A percentile compares a stretch with the other conserved stretches of the same genome.
Evolutionary conservation across 2,329 filamentous ascomycete genomes (phyloP).

Genomic region (Plectosphaerella plurivora): DNA sequence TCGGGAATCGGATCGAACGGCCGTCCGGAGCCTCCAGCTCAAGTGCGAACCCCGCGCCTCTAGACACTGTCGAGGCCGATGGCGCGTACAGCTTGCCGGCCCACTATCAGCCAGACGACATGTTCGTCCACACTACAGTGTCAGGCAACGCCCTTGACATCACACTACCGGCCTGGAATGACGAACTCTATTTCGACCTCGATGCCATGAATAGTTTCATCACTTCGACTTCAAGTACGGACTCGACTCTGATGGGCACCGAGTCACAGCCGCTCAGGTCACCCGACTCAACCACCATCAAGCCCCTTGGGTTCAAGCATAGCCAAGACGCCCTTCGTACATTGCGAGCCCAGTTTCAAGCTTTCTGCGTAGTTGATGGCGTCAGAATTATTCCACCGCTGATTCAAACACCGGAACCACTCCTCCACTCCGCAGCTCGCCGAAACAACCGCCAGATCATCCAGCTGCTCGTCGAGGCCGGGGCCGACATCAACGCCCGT

Average conservation of each 20-base stretch:
- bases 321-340: neutral
- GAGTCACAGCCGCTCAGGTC: neutral
- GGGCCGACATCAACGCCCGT: constrained; percentile 1
- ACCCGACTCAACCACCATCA: neutral
- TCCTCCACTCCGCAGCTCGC: neutral
- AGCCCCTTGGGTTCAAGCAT: neutral
- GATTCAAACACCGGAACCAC: neutral
- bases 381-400: neutral
- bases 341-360: neutral
- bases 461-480: neutral
- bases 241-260: no score
- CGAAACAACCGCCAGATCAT: neutral
- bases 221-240: no score
- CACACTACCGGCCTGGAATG: no score
- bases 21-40: no score
- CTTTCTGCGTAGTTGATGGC: neutral
- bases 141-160: no score
- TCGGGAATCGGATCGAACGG: neutral
- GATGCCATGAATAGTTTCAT: no score
- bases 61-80: neutral
- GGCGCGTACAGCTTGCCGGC: neutral
- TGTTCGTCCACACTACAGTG: neutral
- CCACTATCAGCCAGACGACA: neutral
- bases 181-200: no score
- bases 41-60: neutral